Evolutionary conservation across 768 basidiomycete species (phyloP), one percentile per base, ranked within the genome.

Genomic region (Tephrocybe sp.): DNA sequence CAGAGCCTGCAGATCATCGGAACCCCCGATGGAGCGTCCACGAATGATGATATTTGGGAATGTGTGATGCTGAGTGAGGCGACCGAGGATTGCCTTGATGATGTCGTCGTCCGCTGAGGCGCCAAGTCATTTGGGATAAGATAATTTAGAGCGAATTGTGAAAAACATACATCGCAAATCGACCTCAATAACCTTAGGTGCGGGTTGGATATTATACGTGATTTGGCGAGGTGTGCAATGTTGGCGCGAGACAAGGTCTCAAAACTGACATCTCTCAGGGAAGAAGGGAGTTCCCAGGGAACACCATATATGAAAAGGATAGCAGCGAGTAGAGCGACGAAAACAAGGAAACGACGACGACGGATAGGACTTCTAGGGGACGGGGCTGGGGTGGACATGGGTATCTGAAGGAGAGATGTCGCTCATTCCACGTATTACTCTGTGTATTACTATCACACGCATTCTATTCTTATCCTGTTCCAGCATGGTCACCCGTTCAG

Each of bases 41-140:
- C 73, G 72, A 11, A 92, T 59, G 22, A 92, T 56, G 46, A 88
- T 69, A 54, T 92, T 92, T 1, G 90, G 90, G 62, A 91, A 89
- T 3, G 90, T 92, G 6, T 74, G 64, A 12, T 75, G 86, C 2
- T 69, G 66, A 2, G 89, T 92, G 25, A 91, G 65, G 30, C 89
- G 82, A 8, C 70, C 72, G 40, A 92, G 69, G 25, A 92, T 67
- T 9, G 71, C 65, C 64, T 92, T 91, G 54, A 92, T 74, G 24
- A 81, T 69, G 8, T 71, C 68, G 1, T 75, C 70, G 58, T 92
- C 89, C 52, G 77, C 86, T 89, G 52, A 6, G 47, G 18, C 46
- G 15, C 16, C 24, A 35, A 7, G 13, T 32, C 4, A 40, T 31
- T 12, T 27, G 21, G 7, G 9, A 15, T 3, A 38, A 59, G 16